Evolutionary conservation across 2,329 filamentous ascomycete species (phyloP).

Genomic region (Pezicula neosporulosa): DNA sequence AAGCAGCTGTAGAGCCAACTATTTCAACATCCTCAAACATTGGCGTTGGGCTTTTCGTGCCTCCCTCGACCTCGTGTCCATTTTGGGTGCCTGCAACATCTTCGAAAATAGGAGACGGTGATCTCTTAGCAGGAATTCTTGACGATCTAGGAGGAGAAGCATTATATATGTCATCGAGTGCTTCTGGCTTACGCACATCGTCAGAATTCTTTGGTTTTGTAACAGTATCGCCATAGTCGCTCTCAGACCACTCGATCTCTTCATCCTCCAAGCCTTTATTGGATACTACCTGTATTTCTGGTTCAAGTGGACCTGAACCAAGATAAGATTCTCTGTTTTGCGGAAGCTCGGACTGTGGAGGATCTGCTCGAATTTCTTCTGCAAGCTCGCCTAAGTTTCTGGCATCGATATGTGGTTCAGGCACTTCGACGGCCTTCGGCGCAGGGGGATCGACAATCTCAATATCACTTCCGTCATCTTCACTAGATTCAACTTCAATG

Average conservation of each 20-base stretch:
- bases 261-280: conserved; percentile 22
- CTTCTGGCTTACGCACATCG: neutral
- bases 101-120: conserved; percentile 45
- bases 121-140: conserved; percentile 20
- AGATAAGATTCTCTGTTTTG: conserved; percentile 15
- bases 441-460: conserved; percentile 34
- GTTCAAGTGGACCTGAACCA: neutral
- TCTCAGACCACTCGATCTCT: conserved; percentile 49
- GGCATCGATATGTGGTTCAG: neutral
- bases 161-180: conserved; percentile 14
- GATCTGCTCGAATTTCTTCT: conserved; percentile 26
- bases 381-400: conserved; percentile 20
- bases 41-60: conserved; percentile 13
- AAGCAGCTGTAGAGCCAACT: conserved; percentile 4
- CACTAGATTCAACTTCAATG: conserved; percentile 61
- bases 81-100: conserved; percentile 34
- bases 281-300: neutral
- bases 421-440: neutral
- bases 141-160: conserved; percentile 10
- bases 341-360: conserved; percentile 20
- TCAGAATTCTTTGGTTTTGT: conserved; percentile 8
- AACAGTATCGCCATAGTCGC: conserved; percentile 35
- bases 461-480: conserved; percentile 47
- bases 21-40: conserved; percentile 22
- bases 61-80: neutral